These are phyloP conservation scores for Fusarium mundagurra DNA, from an alignment of 2,329 filamentous ascomycete species.

Conservation along the genomic window DNA sequence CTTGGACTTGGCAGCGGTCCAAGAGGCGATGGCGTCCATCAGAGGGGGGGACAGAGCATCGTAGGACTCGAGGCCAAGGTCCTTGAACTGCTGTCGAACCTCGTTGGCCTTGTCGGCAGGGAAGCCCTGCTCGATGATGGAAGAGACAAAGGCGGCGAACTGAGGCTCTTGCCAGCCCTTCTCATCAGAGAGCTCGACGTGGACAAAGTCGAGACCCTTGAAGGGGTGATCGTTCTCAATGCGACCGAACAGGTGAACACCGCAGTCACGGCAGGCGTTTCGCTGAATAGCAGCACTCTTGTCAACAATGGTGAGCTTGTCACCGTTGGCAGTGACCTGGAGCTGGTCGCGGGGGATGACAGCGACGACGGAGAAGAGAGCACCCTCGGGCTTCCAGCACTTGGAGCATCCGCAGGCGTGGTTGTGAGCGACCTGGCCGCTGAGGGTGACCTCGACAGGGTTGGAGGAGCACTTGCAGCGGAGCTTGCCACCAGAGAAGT, in stretches of 20 bases:
- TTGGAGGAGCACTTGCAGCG: slow-evolving; percentile 66
- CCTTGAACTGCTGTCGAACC: slow-evolving; percentile 63
- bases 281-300: slow-evolving; percentile 66
- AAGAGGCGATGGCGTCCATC: slow-evolving; percentile 71
- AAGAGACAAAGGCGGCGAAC: slow-evolving; percentile 74
- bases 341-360: slow-evolving; percentile 67
- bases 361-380: slow-evolving; percentile 72
- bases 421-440: slow-evolving; percentile 71
- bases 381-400: slow-evolving; percentile 74
- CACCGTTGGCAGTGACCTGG: slow-evolving; percentile 63
- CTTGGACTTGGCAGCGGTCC: slow-evolving; percentile 59
- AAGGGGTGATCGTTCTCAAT: slow-evolving; percentile 73
- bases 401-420: slow-evolving; percentile 78
- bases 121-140: slow-evolving; percentile 75
- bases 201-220: slow-evolving; percentile 75
- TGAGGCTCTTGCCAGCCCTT: slow-evolving; percentile 78
- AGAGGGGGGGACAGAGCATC: slow-evolving; percentile 69
- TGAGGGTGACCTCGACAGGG: slow-evolving; percentile 67
- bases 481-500: slow-evolving; percentile 69
- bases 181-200: slow-evolving; percentile 67
- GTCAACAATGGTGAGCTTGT: slow-evolving; percentile 68
- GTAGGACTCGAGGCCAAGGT: slow-evolving; percentile 68
- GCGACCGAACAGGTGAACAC: slow-evolving; percentile 70
- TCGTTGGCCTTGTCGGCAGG: slow-evolving; percentile 63
- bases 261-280: slow-evolving; percentile 68